Evolutionary conservation across 768 basidiomycete genomes (phyloP).

Genomic region (Mycena galericulata): DNA sequence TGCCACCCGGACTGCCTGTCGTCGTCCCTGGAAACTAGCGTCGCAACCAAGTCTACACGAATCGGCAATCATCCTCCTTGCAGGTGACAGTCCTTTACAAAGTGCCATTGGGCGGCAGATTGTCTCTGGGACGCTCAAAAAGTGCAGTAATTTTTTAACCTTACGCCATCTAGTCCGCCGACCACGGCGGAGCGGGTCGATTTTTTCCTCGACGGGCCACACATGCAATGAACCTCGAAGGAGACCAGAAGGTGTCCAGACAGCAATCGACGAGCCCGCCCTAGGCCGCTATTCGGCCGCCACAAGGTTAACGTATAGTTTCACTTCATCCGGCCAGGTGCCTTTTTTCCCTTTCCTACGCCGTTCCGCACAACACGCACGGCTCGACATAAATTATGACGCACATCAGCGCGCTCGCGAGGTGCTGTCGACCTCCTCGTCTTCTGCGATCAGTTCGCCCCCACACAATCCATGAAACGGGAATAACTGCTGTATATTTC

Average conservation of each 20-base stretch:
- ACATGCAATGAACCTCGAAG: conserved; percentile 24
- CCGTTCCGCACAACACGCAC: conserved; percentile 18
- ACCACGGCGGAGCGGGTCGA: conserved; percentile 31
- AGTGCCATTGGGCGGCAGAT: not conserved
- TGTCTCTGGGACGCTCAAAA: not conserved
- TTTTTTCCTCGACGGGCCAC: conserved; percentile 18
- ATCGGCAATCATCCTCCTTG: conserved; percentile 20
- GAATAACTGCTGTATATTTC: not conserved
- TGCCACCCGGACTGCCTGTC: conserved; percentile 22
- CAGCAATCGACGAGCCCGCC: conserved; percentile 10
- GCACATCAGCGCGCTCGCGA: conserved; percentile 4
- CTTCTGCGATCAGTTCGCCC: conserved; percentile 20
- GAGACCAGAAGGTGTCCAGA: conserved; percentile 26
- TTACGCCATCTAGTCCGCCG: conserved; percentile 24
- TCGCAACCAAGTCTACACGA: conserved; percentile 8
- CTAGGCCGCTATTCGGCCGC: conserved; percentile 14
- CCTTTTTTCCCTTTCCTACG: conserved; percentile 4
- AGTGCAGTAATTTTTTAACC: conserved; percentile 23
- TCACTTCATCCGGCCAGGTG: conserved; percentile 25
- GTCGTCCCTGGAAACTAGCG: conserved; percentile 12
- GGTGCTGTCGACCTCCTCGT: conserved; percentile 19
- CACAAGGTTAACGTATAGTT: conserved; percentile 31
- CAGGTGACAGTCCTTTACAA: not conserved
- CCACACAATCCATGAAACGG: not conserved
- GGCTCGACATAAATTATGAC: not conserved